These are phyloP conservation scores for Fusarium agapanthi DNA, from an alignment of 2,329 filamentous ascomycete genomes.

Conservation along the genomic window DNA sequence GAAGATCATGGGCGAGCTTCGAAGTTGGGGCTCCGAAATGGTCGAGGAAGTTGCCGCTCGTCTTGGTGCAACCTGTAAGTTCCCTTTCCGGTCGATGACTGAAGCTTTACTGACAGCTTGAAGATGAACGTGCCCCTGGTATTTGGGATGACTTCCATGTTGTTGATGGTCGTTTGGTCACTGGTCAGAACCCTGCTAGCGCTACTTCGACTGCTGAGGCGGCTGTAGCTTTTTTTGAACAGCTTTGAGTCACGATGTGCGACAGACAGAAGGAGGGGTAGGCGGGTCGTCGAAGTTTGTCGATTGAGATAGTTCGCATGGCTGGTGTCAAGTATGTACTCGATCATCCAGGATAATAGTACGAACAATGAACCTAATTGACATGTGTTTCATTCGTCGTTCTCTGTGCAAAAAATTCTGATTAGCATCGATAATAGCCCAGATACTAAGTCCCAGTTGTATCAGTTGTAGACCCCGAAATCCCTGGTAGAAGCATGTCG, in stretches of 20 bases:
- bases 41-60: slow-evolving; percentile 5
- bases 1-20: slow-evolving; percentile 9
- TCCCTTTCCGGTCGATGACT: fast-evolving
- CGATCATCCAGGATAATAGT: fast-evolving
- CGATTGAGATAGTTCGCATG: fast-evolving
- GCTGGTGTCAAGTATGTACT: fast-evolving
- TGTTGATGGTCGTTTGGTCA: slow-evolving; percentile 8
- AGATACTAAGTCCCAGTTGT: not conserved
- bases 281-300: not conserved
- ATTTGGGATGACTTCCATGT: slow-evolving; percentile 14
- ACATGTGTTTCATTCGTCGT: too few relatives aligned
- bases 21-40: not conserved
- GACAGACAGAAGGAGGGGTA: too few relatives aligned
- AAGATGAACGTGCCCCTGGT: slow-evolving; percentile 5
- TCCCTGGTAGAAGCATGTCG: not conserved
- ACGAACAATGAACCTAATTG: too few relatives aligned
- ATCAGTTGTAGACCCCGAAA: not conserved
- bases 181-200: slow-evolving; percentile 15
- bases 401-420: fast-evolving
- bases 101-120: not conserved
- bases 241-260: not conserved
- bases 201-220: slow-evolving; percentile 5
- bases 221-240: not conserved
- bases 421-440: not conserved
- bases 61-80: slow-evolving; percentile 15